Evolutionary conservation across 441 rosid species (phyloP).

Genomic region (Aleurites moluccanus): DNA sequence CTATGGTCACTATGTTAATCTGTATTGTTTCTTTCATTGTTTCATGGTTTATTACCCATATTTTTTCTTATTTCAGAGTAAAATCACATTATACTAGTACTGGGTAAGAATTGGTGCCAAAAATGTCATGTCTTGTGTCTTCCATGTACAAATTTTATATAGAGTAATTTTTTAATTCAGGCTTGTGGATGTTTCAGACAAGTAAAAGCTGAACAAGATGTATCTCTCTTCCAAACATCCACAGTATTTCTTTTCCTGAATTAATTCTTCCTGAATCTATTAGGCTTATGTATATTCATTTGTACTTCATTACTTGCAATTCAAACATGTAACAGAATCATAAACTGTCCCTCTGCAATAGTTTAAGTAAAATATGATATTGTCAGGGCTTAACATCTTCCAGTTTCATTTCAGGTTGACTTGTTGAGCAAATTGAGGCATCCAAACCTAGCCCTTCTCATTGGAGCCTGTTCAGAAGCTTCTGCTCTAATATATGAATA

Average conservation of each 20-base stretch:
- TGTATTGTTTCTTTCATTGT: neutral
- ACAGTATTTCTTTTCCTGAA: neutral
- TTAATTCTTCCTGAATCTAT: neutral
- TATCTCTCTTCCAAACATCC: neutral
- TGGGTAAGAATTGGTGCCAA: neutral
- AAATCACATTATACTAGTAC: neutral
- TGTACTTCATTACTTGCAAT: neutral
- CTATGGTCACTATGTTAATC: neutral
- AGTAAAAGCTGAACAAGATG: neutral
- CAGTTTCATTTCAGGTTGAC: constrained; percentile 56
- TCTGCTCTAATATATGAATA: constrained; percentile 81
- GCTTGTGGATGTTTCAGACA: neutral
- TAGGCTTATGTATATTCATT: neutral
- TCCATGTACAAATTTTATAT: neutral
- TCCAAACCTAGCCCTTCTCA: constrained; percentile 73
- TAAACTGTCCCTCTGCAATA: neutral
- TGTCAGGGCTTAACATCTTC: constrained; percentile 19
- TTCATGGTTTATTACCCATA: neutral
- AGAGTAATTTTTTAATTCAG: neutral
- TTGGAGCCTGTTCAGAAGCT: constrained; percentile 86
- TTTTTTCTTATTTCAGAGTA: neutral
- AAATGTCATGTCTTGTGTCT: neutral
- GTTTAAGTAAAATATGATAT: constrained; percentile 1
- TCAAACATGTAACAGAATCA: neutral
- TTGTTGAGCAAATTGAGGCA: constrained; percentile 83